Conservation (phyloP, 208 protist species). For the Trypanosoma theileri region DNA sequence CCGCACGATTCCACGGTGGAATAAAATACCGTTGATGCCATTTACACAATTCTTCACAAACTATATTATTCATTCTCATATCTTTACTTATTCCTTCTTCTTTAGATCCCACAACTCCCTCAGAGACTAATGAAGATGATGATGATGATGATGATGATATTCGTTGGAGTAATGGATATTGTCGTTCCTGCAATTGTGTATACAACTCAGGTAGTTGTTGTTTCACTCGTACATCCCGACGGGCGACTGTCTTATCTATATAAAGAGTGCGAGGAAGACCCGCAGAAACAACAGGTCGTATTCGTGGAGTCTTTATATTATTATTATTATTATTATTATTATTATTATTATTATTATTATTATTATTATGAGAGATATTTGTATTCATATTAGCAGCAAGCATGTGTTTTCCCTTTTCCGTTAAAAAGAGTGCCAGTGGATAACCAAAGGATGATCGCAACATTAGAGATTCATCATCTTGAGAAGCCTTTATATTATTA, state of each 20-base stretch:
- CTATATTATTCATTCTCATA: neutral
- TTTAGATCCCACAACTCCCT: neutral
- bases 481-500: neutral
- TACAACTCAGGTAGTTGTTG: conserved; percentile 41
- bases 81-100: neutral
- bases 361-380: too few species aligned
- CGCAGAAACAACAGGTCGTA: conserved; percentile 55
- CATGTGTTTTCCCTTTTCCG: too few species aligned
- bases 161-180: conserved; percentile 21
- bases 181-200: conserved; percentile 33
- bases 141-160: too few species aligned
- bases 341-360: neutral
- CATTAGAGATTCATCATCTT: neutral
- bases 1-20: conserved; percentile 40
- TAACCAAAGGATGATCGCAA: conserved; percentile 28
- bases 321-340: neutral
- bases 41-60: conserved; percentile 9
- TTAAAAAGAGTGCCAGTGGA: conserved; percentile 15
- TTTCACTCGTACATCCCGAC: conserved; percentile 36
- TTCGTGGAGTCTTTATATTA: neutral
- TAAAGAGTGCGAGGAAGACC: conserved; percentile 59
- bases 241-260: conserved; percentile 39
- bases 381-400: too few species aligned
- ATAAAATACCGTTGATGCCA: conserved; percentile 27
- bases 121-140: neutral